Base-by-base conservation (phyloP, 495 filamentous ascomycete genomes). In the Penicillium lividum region DNA sequence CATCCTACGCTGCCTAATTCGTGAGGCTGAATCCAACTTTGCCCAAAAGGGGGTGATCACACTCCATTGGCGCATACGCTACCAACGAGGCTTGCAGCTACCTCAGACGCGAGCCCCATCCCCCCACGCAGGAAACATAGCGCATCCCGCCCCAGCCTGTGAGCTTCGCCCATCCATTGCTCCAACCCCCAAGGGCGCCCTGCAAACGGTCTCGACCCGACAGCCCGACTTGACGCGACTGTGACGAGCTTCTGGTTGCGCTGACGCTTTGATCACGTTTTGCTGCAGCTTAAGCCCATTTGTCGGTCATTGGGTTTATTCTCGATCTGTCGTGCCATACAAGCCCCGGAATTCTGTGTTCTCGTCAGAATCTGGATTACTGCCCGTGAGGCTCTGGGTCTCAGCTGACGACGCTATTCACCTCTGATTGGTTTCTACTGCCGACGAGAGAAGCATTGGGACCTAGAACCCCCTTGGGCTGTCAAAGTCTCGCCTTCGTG, bases 11-110 rank as follows among this genome's bases (percentile, higher is more conserved):
- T 73, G 74, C 75, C 75, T 70, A 76, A 78, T 65, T 53, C 50
- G 73, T 78, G 75, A 78, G 75, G 75, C 75, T 77, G 68, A 63
- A 72, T 63, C 57, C 53, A 60, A 30, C 22, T 27, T 30, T 13
- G 25, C 16, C 46, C 46, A 36, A 36, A 13, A 27, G 33, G 38
- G 55, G 44, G 22, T 54, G 54, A 45, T 54, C 46, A 25, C 30
- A 47, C 53, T 62, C 56, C 36, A 70, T 74, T 68, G 68, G 70
- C 58, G 65, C 58, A 59, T 57, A 48, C 58, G 44, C 53, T 56
- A 30, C 61, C 56, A 38, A 48, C 34, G 48, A 53, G 57, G 57
- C 58, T 61, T 60, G 46, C 54, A 61, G 58, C 38, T 46, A 45
- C 48, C 53, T 47, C 45, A 69, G 66, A 61, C 63, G 57, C 65